phyloP scores from a whole-genome alignment of 2,329 filamentous ascomycete genomes.

The Stachybotrys chartarum region DNA sequence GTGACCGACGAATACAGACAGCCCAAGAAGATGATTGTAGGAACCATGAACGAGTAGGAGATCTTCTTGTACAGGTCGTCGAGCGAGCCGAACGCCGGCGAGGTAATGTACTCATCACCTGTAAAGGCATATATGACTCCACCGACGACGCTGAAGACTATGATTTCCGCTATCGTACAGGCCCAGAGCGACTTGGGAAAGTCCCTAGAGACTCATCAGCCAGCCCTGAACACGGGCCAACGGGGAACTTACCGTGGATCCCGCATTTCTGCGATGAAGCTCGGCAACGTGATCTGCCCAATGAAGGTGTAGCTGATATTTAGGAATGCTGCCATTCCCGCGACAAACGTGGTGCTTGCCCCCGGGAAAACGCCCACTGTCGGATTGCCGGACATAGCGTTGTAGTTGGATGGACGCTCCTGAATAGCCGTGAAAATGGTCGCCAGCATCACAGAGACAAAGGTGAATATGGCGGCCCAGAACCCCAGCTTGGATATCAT shows the following conservation, averaged over 20 bases:
- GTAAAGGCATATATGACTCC: constrained; percentile 79
- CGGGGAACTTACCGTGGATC: constrained; percentile 37
- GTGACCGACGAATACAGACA: constrained; percentile 88
- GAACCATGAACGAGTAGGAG: constrained; percentile 91
- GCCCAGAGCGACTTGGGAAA: constrained; percentile 92
- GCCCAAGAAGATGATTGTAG: constrained; percentile 86
- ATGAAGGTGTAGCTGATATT: constrained; percentile 98
- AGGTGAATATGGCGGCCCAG: constrained; percentile 78
- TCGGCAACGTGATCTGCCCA: constrained; percentile 87
- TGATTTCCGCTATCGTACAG: constrained; percentile 80
- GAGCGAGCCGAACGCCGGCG: constrained; percentile 81
- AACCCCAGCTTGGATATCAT: constrained; percentile 74
- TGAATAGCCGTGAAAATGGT: constrained; percentile 77
- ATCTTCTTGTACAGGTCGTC: constrained; percentile 78
- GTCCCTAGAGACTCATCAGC: constrained; percentile 48
- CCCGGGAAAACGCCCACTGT: constrained; percentile 62
- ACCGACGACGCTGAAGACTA: constrained; percentile 80
- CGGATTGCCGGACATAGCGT: constrained; percentile 50
- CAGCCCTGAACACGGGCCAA: constrained; percentile 1
- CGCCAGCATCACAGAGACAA: constrained; percentile 78
- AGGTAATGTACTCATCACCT: constrained; percentile 80
- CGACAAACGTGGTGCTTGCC: constrained; percentile 69
- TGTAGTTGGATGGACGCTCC: constrained; percentile 61
- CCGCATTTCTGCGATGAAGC: constrained; percentile 93
- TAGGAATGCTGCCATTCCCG: constrained; percentile 79